These are phyloP conservation scores for Magnusiomyces tetraspermus DNA, from an alignment of 1,139 yeast genomes.

Conservation along the genomic window DNA sequence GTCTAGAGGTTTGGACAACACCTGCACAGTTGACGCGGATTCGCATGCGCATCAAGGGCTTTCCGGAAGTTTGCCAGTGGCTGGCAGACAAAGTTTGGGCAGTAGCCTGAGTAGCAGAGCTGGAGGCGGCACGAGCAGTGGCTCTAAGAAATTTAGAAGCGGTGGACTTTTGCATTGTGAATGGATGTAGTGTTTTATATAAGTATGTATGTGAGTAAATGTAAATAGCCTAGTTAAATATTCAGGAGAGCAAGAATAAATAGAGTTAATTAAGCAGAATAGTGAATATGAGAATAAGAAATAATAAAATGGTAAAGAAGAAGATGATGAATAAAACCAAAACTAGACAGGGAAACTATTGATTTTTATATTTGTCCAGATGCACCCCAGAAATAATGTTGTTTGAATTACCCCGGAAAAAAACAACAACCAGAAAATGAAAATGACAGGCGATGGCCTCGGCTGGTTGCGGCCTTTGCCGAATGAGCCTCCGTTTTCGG, in stretches of 20 bases:
- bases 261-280: neutral
- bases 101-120: neutral
- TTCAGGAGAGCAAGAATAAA: too few relatives aligned
- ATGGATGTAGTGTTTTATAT: neutral
- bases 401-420: too few relatives aligned
- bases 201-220: neutral
- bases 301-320: neutral
- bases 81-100: neutral
- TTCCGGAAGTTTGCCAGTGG: neutral
- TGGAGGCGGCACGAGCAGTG: slow-evolving; percentile 1
- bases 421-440: too few relatives aligned
- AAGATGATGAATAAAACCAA: too few relatives aligned
- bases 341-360: neutral
- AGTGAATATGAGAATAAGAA: neutral
- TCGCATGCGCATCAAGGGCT: slow-evolving; percentile 5
- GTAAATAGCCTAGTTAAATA: too few relatives aligned
- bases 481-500: too few relatives aligned
- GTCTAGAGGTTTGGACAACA: slow-evolving; percentile 4
- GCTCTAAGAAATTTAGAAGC: neutral
- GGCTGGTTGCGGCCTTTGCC: too few relatives aligned
- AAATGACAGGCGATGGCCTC: too few relatives aligned
- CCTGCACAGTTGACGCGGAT: slow-evolving; percentile 9
- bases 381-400: too few relatives aligned
- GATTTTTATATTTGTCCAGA: neutral
- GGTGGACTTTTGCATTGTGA: slow-evolving; percentile 2